Evolutionary conservation across 768 basidiomycete species (phyloP), one percentile per base, ranked within the genome.

Genomic region (Lyophyllum shimeji): DNA sequence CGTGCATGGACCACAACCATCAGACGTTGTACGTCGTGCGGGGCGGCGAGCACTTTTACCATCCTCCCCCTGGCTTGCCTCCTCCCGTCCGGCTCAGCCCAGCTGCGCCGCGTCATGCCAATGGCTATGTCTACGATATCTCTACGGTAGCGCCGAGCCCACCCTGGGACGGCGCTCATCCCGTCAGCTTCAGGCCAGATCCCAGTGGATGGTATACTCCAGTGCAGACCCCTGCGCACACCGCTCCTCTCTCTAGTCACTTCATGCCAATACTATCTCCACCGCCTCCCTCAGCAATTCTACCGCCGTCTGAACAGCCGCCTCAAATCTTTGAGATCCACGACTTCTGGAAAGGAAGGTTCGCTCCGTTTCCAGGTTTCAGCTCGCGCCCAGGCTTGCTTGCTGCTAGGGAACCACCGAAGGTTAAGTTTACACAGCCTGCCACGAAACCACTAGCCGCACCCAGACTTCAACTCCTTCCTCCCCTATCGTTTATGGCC

Each of bases 321-420:
- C 40, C 45, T 15, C 20, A 57, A 7, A 39, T 46, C 31, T 53
- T 50, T 12, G 53, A 59, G 1, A 67, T 75, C 15, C 66, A 77
- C 46, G 70, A 71, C 18, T 74, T 70, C 54, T 79, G 77, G 77
- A 71, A 67, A 57, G 75, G 73, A 13, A 66, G 75, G 46, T 64
- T 79, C 23, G 77, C 76, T 7, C 76, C 78, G 20, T 68, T 76
- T 46, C 76, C 77, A 6, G 77, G 76, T 6, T 70, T 66, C 53
- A 66, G 65, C 15, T 79, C 77, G 4, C 61, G 60, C 3, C 71
- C 73, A 9, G 66, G 70, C 52, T 63, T 75, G 27, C 57, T 71
- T 18, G 64, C 67, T 18, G 65, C 63, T 46, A 67, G 60, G 52
- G 64, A 65, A 37, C 48, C 33, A 2, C 49, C 31, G 44, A 52